Conservation (phyloP, 75 land plant species). For the Selaginella tamariscina region DNA sequence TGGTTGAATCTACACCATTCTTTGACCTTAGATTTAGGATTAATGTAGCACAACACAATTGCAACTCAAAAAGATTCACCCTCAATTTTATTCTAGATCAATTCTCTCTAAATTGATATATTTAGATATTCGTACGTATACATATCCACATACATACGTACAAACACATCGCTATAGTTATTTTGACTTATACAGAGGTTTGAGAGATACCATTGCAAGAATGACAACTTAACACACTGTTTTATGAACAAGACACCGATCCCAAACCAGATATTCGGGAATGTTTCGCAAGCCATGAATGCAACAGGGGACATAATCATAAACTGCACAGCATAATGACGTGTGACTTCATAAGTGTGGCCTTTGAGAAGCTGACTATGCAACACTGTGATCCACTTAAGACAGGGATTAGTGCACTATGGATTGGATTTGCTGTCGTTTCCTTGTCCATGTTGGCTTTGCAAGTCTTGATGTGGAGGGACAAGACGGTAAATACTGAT, state of each 20-base stretch:
- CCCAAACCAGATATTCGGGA: conserved; percentile 1
- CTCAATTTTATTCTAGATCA: too few relatives aligned
- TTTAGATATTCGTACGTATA: too few relatives aligned
- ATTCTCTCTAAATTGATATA: too few relatives aligned
- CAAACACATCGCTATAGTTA: too few relatives aligned
- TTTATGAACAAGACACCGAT: conserved; percentile 16
- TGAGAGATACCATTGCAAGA: conserved; percentile 3
- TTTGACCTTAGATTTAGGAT: too few relatives aligned
- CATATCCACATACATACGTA: too few relatives aligned
- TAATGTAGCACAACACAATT: too few relatives aligned
- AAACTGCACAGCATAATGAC: conserved; percentile 12
- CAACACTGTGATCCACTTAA: conserved; percentile 8
- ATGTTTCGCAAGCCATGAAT: not conserved
- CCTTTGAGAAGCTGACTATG: conserved; percentile 7
- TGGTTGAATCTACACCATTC: too few relatives aligned
- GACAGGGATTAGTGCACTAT: conserved; percentile 8
- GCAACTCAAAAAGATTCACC: too few relatives aligned
- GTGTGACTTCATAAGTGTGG: conserved; percentile 7
- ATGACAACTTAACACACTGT: conserved; percentile 12
- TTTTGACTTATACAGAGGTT: too few relatives aligned
- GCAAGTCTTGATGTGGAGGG: conserved; percentile 1
- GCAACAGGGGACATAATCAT: not conserved
- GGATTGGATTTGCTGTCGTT: conserved; percentile 15
- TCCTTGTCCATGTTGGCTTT: conserved; percentile 13
- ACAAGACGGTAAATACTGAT: not conserved